phyloP scores from a whole-genome alignment of 306 rosid genomes.

The Inga leiocalycina region DNA sequence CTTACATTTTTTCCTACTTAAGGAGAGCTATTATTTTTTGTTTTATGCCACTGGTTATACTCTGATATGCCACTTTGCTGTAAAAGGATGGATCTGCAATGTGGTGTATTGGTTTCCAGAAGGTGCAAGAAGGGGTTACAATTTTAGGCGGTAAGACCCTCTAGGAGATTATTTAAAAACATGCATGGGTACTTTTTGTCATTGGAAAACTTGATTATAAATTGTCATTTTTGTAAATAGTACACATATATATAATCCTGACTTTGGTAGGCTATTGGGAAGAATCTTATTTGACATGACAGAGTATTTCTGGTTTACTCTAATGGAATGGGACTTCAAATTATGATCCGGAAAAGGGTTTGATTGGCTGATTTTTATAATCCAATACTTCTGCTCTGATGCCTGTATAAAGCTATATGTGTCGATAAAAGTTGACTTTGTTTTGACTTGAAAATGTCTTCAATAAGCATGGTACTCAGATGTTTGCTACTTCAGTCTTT shows the following conservation, averaged over 20 bases:
- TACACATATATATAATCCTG: not conserved
- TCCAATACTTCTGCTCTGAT: not conserved
- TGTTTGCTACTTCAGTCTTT: not conserved
- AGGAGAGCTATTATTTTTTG: conserved; percentile 32
- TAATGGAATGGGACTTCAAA: not conserved
- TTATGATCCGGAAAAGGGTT: not conserved
- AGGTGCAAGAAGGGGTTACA: conserved; percentile 68
- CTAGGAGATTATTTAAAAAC: conserved; percentile 16
- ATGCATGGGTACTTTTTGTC: not conserved
- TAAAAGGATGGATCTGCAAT: conserved; percentile 67
- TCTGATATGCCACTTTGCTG: conserved; percentile 28
- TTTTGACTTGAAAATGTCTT: conserved; percentile 18
- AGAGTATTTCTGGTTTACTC: conserved; percentile 14
- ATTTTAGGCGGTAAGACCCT: conserved; percentile 84
- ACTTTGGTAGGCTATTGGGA: not conserved
- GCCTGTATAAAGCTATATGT: not conserved
- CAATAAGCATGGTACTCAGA: conserved; percentile 20
- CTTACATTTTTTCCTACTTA: not conserved
- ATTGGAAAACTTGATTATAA: conserved; percentile 1
- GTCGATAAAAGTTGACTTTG: not conserved
- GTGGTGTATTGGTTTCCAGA: conserved; percentile 94
- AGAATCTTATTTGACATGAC: not conserved
- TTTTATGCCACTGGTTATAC: conserved; percentile 20
- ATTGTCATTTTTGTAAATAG: conserved; percentile 1
- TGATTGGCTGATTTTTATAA: not conserved